Evolutionary conservation across 106 monocot genomes (phyloP), one percentile per base, ranked within the genome.

Genomic region (Amphibolis antarctica): DNA sequence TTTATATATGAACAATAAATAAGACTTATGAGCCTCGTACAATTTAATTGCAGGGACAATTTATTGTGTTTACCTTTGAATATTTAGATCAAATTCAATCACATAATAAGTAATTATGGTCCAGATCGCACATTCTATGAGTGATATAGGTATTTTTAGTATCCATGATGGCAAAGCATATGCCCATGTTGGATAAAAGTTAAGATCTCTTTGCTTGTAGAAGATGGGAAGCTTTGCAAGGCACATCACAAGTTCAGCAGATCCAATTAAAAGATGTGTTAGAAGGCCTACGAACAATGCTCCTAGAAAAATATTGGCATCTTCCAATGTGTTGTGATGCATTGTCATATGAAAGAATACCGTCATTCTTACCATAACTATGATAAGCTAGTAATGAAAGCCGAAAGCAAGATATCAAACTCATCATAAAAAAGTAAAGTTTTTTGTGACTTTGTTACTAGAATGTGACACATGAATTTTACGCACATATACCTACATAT

Each of bases 141-240:
- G 45, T 0, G 78, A 68, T 66, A 83, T 66, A 19, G 82, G 82
- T 50, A 83, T 78, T 60, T 78, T 78, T 9, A 83, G 72, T 45
- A 83, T 42, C 78, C 82, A 83, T 28, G 71, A 30, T 9, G 82
- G 78, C 5, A 83, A 5, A 0, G 78, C 82, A 69, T 78, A 83
- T 6, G 82, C 78, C 82, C 82, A 79, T 55, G 78, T 28, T 7
- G 82, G 82, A 65, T 65, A 83, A 36, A 83, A 83, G 54, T 71
- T 67, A 44, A 64, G 67, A 48, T 83, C 82, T 60, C 82, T 75
- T 68, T 83, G 82, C 65, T 83, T 83, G 69, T 65, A 83, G 68
- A 83, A 83, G 19, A 83, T 68, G 3, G 82, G 82, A 46, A 83
- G 78, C 60, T 75, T 83, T 31, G 52, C 42, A 6, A 83, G 52